Conservation (phyloP, 2,329 filamentous ascomycete species). For the Aspergillus persii region DNA sequence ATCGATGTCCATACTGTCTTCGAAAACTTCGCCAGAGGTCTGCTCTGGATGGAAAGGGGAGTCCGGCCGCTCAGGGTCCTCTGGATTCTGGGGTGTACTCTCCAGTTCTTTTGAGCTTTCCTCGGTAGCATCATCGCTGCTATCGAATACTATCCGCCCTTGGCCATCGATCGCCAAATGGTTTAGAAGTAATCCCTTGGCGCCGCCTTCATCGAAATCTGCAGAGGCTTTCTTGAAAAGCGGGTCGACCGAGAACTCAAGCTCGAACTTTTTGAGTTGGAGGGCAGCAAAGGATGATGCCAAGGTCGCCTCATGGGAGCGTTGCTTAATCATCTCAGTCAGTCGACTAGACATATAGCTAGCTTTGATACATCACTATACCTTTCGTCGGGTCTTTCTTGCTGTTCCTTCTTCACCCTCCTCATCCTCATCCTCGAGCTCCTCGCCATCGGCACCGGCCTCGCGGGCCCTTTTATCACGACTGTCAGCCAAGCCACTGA, state of each 20-base stretch:
- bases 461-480: slow-evolving; percentile 68
- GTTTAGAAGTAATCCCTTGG: slow-evolving; percentile 90
- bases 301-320: slow-evolving; percentile 89
- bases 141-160: slow-evolving; percentile 96
- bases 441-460: slow-evolving; percentile 59
- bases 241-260: slow-evolving; percentile 94
- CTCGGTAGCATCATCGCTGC: slow-evolving; percentile 77
- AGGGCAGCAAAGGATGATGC: slow-evolving; percentile 83
- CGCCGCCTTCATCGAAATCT: slow-evolving; percentile 96
- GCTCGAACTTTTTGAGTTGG: slow-evolving; percentile 94
- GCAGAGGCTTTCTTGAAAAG: slow-evolving; percentile 99
- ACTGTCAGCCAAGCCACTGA: slow-evolving; percentile 84
- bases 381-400: slow-evolving; percentile 68
- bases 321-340: slow-evolving; percentile 45
- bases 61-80: slow-evolving; percentile 44
- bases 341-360: slow-evolving; percentile 11
- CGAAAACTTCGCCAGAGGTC: slow-evolving; percentile 34
- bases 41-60: slow-evolving; percentile 28
- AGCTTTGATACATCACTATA: slow-evolving; percentile 31
- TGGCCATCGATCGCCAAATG: slow-evolving; percentile 92
- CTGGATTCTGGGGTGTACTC: slow-evolving; percentile 39
- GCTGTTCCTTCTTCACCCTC: slow-evolving; percentile 53
- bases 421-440: slow-evolving; percentile 56
- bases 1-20: slow-evolving; percentile 72
- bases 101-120: slow-evolving; percentile 43